Base-by-base conservation (phyloP, 139 green algal genomes). In the Chlamydomonas asymmetrica region DNA sequence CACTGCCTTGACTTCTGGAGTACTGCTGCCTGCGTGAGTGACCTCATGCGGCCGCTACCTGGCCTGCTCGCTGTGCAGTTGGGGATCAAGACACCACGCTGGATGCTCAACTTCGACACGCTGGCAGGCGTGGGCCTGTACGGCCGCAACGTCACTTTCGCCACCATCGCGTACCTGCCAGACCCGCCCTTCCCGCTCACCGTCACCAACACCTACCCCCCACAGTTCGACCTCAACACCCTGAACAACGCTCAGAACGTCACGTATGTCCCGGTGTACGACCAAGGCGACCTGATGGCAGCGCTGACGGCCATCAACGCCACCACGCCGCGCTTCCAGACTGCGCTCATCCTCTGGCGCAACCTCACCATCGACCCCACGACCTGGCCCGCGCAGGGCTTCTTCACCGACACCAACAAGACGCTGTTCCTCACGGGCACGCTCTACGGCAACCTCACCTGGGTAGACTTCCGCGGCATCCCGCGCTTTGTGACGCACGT, bases 331-430 rank as follows among this genome's bases (percentile, higher is more conserved):
- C 1, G 10, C 3, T 22, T 27, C 31, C 40, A 7, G 3, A 45
- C 63, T 1, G 70, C 40, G 22, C 22, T 76, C 20, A 45, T 35
- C 23, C 18, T 76, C 13, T 25, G 67, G 39, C 29, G 22, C 35
- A 76, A 76, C 39, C 63, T 76, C 13, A 76, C 70, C 2, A 60
- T 76, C 39, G 57, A 76, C 39, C 40, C 70, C 5, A 31, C 6
- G 2, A 2, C 37, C 1, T 76, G 70, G 70, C 70, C 70, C 0
- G 4, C 39, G 2, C 31, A 22, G 6, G 70, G 70, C 31, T 76
- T 39, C 40, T n/a, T n/a, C n/a, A n/a, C n/a, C n/a, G 67, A 49
- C 32, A 25, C 67, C 3, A 37, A 52, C 31, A 22, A 35, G 57
- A 38, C 70, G 56, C 10, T 76, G 40, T 41, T 76, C 18, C 31